Base-by-base conservation (phyloP, 192 early-diverging fungal species). In the Polychytrium aggregatum region DNA sequence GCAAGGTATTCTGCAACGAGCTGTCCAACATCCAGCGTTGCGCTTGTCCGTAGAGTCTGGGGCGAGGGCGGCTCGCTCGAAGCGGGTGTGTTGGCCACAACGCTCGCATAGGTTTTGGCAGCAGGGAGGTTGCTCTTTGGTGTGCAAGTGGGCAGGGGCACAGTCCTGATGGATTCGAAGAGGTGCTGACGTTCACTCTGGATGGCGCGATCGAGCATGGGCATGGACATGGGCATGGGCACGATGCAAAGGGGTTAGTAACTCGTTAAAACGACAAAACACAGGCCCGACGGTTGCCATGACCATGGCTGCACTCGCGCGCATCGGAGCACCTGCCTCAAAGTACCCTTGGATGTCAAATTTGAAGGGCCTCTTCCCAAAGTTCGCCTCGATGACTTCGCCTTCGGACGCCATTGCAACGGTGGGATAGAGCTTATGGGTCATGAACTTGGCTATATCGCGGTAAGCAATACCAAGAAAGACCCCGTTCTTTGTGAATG, bases 401-500 rank as follows among this genome's bases (percentile, higher is more conserved):
- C 82, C 84, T 13, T 65, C 61, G 2, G 88, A 87, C 33, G 82
- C 56, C 44, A 88, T 57, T 0, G 87, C 88, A 37, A 91, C 70
- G 0, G 71, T 76, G 7, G 87, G 85, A 52, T 80, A 90, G 2
- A 87, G 43, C 29, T 33, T 65, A 48, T 56, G 57, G 20, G 36
- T 18, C 0, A 50, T 57, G 45, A 48, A 37, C 28, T 69, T 49
- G 30, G 74, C 48, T 11, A 46, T 6, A 28, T n/a, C n/a, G n/a
- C n/a, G n/a, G n/a, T n/a, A n/a, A n/a, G n/a, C 9, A 37, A 37
- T n/a, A 9, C 70, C 82, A n/a, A 89, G 75, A 51, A 74, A 72
- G 9, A 73, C 57, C 16, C 96, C 96, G 57, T 97, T 97, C 51
- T 86, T 91, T 7, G 92, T 97, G 58, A 88, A 99, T 53, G 92